Evolutionary conservation across 441 rosid species (phyloP).

Genomic region (Aleurites moluccanus): DNA sequence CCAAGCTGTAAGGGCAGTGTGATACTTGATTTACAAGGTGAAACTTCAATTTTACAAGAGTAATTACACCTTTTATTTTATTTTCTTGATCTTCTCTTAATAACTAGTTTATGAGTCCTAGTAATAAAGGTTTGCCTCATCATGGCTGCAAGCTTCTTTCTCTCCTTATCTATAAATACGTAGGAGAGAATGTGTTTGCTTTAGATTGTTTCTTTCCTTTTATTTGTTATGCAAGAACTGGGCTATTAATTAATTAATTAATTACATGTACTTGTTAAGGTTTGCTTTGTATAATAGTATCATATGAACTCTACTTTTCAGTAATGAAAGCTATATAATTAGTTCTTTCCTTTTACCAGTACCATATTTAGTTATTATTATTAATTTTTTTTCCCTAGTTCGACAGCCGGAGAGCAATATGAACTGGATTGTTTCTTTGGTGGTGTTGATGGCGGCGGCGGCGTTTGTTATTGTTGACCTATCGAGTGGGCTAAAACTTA

Average conservation of each 20-base stretch:
- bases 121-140: background rate
- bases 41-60: constrained; percentile 9
- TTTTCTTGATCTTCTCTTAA: background rate
- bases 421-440: background rate
- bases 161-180: constrained; percentile 7
- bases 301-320: background rate
- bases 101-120: constrained; percentile 12
- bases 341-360: background rate
- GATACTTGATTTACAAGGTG: constrained; percentile 6
- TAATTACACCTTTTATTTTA: background rate
- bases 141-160: constrained; percentile 28
- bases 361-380: background rate
- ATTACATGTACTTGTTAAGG: background rate
- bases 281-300: constrained; percentile 9
- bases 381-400: no score
- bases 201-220: constrained; percentile 7
- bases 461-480: background rate
- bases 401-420: background rate
- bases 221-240: constrained; percentile 12
- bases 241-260: background rate
- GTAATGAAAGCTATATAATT: background rate
- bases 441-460: background rate
- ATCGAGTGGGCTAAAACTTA: background rate
- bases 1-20: constrained; percentile 59
- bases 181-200: constrained; percentile 20